Evolutionary conservation across 2,329 filamentous ascomycete genomes (phyloP).

Genomic region (Hymenoscyphus fraxineus): DNA sequence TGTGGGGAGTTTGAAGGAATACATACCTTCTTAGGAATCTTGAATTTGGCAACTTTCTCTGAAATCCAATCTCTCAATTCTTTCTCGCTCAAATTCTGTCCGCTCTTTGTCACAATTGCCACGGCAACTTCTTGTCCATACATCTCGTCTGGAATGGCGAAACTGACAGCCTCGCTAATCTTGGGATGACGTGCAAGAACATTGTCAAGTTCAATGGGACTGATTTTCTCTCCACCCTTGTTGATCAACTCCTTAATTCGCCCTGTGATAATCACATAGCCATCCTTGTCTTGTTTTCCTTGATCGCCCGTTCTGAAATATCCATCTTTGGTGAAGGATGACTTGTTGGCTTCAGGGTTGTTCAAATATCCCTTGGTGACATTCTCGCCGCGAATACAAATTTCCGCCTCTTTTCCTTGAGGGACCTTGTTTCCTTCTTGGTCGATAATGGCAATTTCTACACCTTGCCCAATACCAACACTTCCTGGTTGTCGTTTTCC

Average conservation of each 20-base stretch:
- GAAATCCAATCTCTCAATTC: constrained; percentile 66
- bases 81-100: constrained; percentile 50
- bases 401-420: constrained; percentile 71
- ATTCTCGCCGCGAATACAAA: constrained; percentile 78
- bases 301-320: constrained; percentile 90
- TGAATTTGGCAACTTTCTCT: constrained; percentile 74
- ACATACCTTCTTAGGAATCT: constrained; percentile 74
- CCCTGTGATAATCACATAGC: constrained; percentile 83
- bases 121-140: constrained; percentile 80
- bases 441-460: constrained; percentile 75
- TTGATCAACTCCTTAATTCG: constrained; percentile 92
- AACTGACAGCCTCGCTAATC: constrained; percentile 76
- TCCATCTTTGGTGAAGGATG: constrained; percentile 68
- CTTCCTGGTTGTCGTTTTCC: constrained; percentile 74
- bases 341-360: constrained; percentile 71
- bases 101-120: constrained; percentile 69
- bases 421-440: constrained; percentile 63
- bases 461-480: constrained; percentile 78
- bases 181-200: constrained; percentile 69
- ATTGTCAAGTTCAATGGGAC: constrained; percentile 83
- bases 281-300: constrained; percentile 73
- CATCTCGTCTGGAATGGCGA: constrained; percentile 76
- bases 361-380: constrained; percentile 84
- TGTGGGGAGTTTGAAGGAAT: neutral
- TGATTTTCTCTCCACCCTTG: constrained; percentile 87